Base-by-base conservation (phyloP, 2,329 filamentous ascomycete species). In the Exophiala oligosperma region DNA sequence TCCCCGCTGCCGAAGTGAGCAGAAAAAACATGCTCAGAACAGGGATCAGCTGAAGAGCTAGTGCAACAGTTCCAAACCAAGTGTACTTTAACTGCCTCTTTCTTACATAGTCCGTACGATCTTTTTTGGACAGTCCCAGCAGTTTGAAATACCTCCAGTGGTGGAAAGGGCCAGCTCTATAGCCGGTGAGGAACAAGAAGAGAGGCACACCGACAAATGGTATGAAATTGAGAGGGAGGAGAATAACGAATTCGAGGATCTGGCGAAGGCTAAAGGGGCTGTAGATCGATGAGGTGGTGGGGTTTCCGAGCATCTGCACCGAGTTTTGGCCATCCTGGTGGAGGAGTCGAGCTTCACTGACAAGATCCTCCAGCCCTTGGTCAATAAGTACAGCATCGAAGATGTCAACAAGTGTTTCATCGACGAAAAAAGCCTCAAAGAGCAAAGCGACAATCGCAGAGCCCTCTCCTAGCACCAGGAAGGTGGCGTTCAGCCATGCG, bases 21-120 rank as follows among this genome's bases (percentile, higher is more conserved):
- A 97, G 80, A 72, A 97, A 97, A 70, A 97, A 86, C 81, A 99
- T 95, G n/a, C 90, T 95, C 49, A 97, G 74, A 11, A 93, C 81
- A 1, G 94, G 94, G 7, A 97, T 81, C n/a, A 97, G 81, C 75
- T 97, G 91, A 28, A 97, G 75, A 5, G 91, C 72, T 77, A 97
- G 84, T 50, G 92, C 90, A 3, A 94, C 81, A 0, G 89, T 91
- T 14, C 94, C 94, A 69, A 97, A 97, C 91, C 91, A 96, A 12
- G 91, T 87, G 71, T 97, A 97, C 59, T 94, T 90, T 84, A 90
- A 90, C 61, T 84, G 79, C 53, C 88, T 82, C 44, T 78, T 79
- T 59, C 81, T 81, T 28, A 93, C 83, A 67, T 89, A 91, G 28
- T 77, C 78, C 67, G 90, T 90, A 63, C 85, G 81, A 70, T 95